These are phyloP conservation scores for Epichloe bromicola DNA, from an alignment of 2,329 filamentous ascomycete genomes.

Conservation along the genomic window DNA sequence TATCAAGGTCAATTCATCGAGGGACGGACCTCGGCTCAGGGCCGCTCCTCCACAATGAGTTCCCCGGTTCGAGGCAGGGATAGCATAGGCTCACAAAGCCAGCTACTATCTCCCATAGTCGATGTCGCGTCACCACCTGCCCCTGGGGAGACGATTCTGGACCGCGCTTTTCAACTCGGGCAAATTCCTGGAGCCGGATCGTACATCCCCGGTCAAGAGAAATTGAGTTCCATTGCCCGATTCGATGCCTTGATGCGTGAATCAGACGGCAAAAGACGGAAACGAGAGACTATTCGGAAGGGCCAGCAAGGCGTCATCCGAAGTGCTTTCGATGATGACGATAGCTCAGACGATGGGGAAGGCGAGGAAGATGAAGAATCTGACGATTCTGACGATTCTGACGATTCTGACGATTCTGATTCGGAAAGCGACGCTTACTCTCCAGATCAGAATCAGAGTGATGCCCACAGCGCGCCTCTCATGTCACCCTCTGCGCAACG, in stretches of 20 bases:
- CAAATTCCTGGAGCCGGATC: constrained; percentile 48
- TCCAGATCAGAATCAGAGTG: constrained; percentile 16
- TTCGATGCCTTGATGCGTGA: constrained; percentile 56
- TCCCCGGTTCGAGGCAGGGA: constrained; percentile 43
- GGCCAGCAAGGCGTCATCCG: constrained; percentile 24
- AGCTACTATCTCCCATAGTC: constrained; percentile 20
- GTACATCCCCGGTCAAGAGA: constrained; percentile 43
- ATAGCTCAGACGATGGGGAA: constrained; percentile 28
- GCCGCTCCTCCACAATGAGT: constrained; percentile 42
- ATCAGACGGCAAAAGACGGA: constrained; percentile 36
- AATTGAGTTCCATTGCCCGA: constrained; percentile 49
- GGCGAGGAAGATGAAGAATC: constrained; percentile 14
- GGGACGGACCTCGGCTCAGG: constrained; percentile 47
- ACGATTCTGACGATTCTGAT: constrained; percentile 25
- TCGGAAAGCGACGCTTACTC: constrained; percentile 28
- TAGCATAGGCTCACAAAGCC: constrained; percentile 39
- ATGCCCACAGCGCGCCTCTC: constrained; percentile 11
- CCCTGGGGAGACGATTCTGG: constrained; percentile 52
- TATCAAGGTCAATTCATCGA: constrained; percentile 44
- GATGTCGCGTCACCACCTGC: constrained; percentile 37
- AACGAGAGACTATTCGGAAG: constrained; percentile 22
- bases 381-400: constrained; percentile 23
- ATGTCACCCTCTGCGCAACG: constrained; percentile 35
- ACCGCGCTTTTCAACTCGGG: constrained; percentile 50
- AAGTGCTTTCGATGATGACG: constrained; percentile 40